phyloP scores from a whole-genome alignment of 1,284 basidiomycete genomes.

The Neonothopanus nambi region DNA sequence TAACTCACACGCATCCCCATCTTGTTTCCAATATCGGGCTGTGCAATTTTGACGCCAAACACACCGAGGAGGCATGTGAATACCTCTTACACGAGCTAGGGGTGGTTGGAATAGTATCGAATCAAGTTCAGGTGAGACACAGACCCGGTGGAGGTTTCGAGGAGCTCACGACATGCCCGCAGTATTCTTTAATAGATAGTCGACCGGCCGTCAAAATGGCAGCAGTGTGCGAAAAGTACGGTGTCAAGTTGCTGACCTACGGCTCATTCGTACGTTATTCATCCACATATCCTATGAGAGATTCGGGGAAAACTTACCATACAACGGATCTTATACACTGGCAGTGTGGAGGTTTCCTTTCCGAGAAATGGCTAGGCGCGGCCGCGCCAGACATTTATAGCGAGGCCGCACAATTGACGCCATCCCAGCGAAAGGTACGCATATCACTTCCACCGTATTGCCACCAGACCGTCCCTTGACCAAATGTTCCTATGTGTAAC shows the following conservation, averaged over 20 bases:
- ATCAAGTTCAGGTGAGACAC: conserved; percentile 57
- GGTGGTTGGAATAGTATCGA: conserved; percentile 56
- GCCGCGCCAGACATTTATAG: conserved; percentile 57
- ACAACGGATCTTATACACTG: neutral
- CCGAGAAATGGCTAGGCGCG: conserved; percentile 54
- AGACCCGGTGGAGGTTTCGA: neutral
- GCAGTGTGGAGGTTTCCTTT: conserved; percentile 67
- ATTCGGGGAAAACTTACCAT: too few relatives aligned
- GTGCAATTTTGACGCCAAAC: conserved; percentile 59
- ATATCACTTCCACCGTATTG: neutral
- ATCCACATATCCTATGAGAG: conserved; percentile 11
- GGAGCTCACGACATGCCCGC: too few relatives aligned
- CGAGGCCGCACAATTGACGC: conserved; percentile 42
- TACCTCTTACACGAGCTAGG: conserved; percentile 34
- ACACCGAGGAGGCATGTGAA: conserved; percentile 59
- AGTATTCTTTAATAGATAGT: conserved; percentile 59
- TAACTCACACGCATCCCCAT: conserved; percentile 31
- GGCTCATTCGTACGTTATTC: conserved; percentile 50
- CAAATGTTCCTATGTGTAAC: too few relatives aligned
- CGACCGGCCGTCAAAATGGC: conserved; percentile 59
- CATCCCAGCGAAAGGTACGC: conserved; percentile 60
- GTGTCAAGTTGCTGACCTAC: conserved; percentile 62
- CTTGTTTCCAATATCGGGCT: conserved; percentile 56
- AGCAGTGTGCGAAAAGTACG: conserved; percentile 53
- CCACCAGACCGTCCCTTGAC: too few relatives aligned